Evolutionary conservation across 2,329 filamentous ascomycete species (phyloP).

Genomic region (Monosporascus sp.): DNA sequence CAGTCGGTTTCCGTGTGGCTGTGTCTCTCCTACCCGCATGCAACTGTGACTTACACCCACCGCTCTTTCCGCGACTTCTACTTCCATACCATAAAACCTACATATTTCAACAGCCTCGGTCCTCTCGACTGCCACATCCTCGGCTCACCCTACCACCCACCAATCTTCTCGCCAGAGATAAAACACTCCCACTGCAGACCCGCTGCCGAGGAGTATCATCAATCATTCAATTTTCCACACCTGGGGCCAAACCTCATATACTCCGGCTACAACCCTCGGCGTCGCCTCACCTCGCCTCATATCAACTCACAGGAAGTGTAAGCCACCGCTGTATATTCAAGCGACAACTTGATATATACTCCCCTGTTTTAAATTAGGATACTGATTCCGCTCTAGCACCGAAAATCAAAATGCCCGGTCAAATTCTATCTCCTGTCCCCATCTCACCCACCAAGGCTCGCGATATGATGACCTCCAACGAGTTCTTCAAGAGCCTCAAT

Average conservation of each 20-base stretch:
- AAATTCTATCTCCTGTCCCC: slow-evolving; percentile 41
- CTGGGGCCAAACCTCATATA: background rate
- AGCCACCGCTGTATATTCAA: too few relatives aligned
- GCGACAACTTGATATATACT: background rate
- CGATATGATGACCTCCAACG: slow-evolving; percentile 41
- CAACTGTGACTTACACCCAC: slow-evolving; percentile 6
- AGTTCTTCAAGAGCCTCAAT: slow-evolving; percentile 49
- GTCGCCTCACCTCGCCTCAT: background rate
- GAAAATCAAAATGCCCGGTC: slow-evolving; percentile 34
- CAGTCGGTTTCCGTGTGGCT: background rate
- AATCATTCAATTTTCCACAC: background rate
- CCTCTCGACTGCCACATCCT: background rate
- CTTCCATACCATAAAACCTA: background rate
- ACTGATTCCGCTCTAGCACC: background rate
- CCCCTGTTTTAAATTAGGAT: background rate
- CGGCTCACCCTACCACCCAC: background rate
- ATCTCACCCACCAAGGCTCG: slow-evolving; percentile 37
- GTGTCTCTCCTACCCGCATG: background rate
- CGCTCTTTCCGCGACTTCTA: slow-evolving; percentile 7
- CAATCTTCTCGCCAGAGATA: background rate
- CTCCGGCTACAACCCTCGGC: background rate
- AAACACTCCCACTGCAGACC: background rate
- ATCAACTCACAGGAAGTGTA: too few relatives aligned
- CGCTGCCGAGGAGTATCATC: background rate
- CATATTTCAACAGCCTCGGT: background rate